These are phyloP conservation scores for Metarhizium anisopliae DNA, from an alignment of 2,329 filamentous ascomycete species.

Conservation along the genomic window DNA sequence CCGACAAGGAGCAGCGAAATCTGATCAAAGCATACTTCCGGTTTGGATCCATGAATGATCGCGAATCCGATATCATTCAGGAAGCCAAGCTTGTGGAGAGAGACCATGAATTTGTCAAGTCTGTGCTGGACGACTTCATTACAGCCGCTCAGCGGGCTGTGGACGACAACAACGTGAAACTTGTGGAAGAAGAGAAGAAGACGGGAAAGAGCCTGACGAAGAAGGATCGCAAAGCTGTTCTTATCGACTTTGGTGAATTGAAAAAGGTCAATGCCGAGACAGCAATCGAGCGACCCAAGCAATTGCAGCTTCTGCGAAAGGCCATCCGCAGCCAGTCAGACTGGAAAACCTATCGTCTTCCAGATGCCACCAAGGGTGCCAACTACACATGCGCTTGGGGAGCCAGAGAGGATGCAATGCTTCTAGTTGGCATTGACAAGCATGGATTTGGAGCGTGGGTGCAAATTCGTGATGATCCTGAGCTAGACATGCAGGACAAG, in stretches of 20 bases:
- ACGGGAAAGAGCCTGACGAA: conserved; percentile 78
- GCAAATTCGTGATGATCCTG: conserved; percentile 83
- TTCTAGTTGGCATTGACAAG: conserved; percentile 83
- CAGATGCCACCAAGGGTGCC: conserved; percentile 85
- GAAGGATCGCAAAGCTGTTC: conserved; percentile 93
- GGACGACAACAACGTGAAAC: conserved; percentile 58
- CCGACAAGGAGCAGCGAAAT: conserved; percentile 87
- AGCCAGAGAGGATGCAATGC: conserved; percentile 90
- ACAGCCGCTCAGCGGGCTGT: conserved; percentile 47
- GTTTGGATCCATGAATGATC: conserved; percentile 84
- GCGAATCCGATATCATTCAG: conserved; percentile 75
- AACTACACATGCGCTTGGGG: conserved; percentile 92
- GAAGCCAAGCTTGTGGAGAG: conserved; percentile 79
- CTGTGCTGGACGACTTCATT: conserved; percentile 68
- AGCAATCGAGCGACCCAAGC: conserved; percentile 80
- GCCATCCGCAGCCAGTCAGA: conserved; percentile 60
- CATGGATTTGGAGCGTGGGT: conserved; percentile 96
- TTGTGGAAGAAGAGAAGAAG: conserved; percentile 75
- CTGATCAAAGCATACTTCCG: conserved; percentile 85
- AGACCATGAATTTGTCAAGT: conserved; percentile 69
- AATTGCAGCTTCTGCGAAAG: conserved; percentile 75
- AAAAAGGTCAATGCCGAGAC: conserved; percentile 96
- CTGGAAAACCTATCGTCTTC: conserved; percentile 72
- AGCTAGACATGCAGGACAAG: conserved; percentile 79
- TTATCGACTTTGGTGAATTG: conserved; percentile 89